A percentile compares a stretch with the other conserved stretches of the same genome.
These are phyloP conservation scores for Fusarium napiforme DNA, from an alignment of 2,329 filamentous ascomycete species.

Conservation along the genomic window DNA sequence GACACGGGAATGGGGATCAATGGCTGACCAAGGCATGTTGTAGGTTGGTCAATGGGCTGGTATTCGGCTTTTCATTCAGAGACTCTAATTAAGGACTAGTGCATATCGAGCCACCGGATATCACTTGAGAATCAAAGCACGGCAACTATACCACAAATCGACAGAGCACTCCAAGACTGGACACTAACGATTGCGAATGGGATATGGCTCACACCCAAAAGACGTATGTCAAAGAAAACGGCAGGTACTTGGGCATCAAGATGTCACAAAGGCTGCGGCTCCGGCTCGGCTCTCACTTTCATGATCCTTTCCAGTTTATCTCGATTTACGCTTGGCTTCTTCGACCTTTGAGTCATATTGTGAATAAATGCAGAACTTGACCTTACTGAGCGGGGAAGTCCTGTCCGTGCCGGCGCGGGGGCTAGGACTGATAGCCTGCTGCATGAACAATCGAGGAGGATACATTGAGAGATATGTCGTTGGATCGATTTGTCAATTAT, in stretches of 20 bases:
- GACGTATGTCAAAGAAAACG: neutral
- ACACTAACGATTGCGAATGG: neutral
- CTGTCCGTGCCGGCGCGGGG: conserved; percentile 34
- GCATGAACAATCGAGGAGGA: conserved; percentile 18
- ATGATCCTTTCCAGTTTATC: conserved; percentile 3
- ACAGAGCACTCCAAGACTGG: neutral
- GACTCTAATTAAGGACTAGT: conserved; percentile 15
- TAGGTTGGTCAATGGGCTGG: neutral
- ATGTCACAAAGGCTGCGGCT: conserved; percentile 29
- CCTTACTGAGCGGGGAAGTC: conserved; percentile 33
- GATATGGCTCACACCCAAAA: neutral
- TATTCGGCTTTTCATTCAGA: neutral
- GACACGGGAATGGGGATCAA: conserved; percentile 7
- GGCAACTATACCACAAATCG: conserved; percentile 3
- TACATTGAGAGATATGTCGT: neutral
- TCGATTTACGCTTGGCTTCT: neutral
- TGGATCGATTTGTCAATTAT: neutral
- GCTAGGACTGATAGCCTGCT: conserved; percentile 10
- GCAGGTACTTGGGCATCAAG: conserved; percentile 8
- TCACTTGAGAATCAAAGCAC: conserved; percentile 22
- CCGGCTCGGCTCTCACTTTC: conserved; percentile 29
- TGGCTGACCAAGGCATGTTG: neutral
- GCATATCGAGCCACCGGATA: conserved; percentile 1
- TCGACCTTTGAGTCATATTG: conserved; percentile 1
- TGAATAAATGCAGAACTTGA: conserved; percentile 9